Conservation (phyloP, 108 stramenopile genomes). For the Chaetoceros muelleri region DNA sequence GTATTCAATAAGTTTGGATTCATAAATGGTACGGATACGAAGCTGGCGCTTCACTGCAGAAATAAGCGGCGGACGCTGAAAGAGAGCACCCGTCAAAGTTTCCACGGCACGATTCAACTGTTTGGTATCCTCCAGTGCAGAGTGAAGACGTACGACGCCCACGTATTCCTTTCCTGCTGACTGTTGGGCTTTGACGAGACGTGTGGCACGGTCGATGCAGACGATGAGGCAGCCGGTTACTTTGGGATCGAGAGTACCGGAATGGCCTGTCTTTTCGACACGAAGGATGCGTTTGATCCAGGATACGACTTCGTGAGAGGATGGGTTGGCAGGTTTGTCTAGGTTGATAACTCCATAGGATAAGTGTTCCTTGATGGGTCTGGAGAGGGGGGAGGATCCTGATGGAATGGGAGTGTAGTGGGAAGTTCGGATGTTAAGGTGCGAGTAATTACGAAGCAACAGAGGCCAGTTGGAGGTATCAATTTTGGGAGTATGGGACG, state of each 20-base stretch:
- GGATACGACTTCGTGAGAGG: slow-evolving; percentile 97
- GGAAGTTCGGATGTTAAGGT: slow-evolving; percentile 94
- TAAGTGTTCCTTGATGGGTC: slow-evolving; percentile 85
- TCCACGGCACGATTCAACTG: slow-evolving; percentile 86
- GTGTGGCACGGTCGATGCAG: slow-evolving; percentile 98
- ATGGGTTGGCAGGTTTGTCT: slow-evolving; percentile 99
- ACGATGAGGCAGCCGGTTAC: slow-evolving; percentile 99
- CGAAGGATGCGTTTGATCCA: slow-evolving; percentile 99
- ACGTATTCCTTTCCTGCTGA: slow-evolving; percentile 98
- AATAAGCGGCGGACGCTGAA: slow-evolving; percentile 98
- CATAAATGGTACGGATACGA: slow-evolving; percentile 97
- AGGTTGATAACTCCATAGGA: slow-evolving; percentile 98
- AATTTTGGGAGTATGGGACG: slow-evolving; percentile 72
- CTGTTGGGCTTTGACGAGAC: slow-evolving; percentile 99
- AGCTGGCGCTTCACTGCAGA: slow-evolving; percentile 99
- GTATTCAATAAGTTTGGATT: slow-evolving; percentile 92
- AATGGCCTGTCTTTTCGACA: slow-evolving; percentile 99
- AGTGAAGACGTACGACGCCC: slow-evolving; percentile 95
- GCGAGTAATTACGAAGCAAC: slow-evolving; percentile 93
- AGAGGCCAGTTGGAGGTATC: slow-evolving; percentile 97
- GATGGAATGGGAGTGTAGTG: slow-evolving; percentile 98
- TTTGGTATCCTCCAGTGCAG: slow-evolving; percentile 75
- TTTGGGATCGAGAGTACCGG: slow-evolving; percentile 99
- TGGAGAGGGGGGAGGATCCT: slow-evolving; percentile 92
- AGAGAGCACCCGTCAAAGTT: slow-evolving; percentile 95